phyloP scores from a whole-genome alignment of 2,329 filamentous ascomycete species.

The Colletotrichum sp. region DNA sequence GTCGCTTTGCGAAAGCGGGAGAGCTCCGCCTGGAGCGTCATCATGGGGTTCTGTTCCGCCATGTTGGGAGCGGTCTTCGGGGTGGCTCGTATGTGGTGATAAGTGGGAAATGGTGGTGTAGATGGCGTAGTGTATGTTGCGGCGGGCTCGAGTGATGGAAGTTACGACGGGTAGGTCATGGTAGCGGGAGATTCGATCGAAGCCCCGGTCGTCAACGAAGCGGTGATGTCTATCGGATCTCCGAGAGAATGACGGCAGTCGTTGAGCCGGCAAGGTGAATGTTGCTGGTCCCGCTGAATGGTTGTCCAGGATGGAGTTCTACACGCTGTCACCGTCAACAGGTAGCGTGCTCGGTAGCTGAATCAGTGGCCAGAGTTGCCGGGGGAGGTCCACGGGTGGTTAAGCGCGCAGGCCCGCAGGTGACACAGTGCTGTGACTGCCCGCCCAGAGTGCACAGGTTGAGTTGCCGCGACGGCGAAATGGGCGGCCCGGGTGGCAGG shows the following conservation, averaged over 20 bases:
- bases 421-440: neutral
- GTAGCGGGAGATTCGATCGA: neutral
- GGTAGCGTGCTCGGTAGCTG: neutral
- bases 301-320: neutral
- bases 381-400: neutral
- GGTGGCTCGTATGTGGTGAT: neutral
- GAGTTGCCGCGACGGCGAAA: conserved; percentile 1
- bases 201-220: neutral
- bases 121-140: neutral
- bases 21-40: conserved; percentile 73
- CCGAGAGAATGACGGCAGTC: neutral
- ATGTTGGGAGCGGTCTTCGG: conserved; percentile 25
- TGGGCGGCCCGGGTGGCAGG: conserved; percentile 5
- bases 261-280: neutral
- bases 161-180: conserved; percentile 9
- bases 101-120: neutral
- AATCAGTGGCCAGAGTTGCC: neutral
- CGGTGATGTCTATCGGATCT: neutral
- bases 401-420: neutral
- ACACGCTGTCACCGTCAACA: neutral
- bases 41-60: conserved; percentile 50
- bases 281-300: neutral
- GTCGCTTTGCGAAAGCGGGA: conserved; percentile 72
- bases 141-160: neutral
- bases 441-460: neutral